A percentile compares a stretch with the other conserved stretches of the same genome.
Evolutionary conservation across 139 green algal genomes (phyloP).

Genomic region (Spirogloea muscicola): DNA sequence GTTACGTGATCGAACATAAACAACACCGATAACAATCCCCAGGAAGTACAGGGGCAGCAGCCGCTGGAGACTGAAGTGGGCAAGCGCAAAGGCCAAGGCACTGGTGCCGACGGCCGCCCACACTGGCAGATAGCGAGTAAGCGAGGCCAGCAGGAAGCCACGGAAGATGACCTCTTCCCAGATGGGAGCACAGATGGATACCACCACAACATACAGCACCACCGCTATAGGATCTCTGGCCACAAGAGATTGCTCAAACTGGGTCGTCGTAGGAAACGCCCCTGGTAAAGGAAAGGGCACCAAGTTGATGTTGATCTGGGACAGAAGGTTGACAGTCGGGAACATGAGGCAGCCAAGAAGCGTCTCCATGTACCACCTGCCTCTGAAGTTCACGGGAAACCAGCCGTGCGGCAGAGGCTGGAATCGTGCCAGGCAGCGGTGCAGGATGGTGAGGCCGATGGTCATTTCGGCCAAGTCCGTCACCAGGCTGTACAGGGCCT

Average conservation of each 20-base stretch:
- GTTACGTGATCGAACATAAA: conserved; percentile 71
- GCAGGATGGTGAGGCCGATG: conserved; percentile 66
- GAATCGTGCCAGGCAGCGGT: conserved; percentile 56
- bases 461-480: conserved; percentile 68
- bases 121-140: conserved; percentile 68
- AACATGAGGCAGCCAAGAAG: conserved; percentile 23
- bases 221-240: conserved; percentile 61
- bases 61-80: conserved; percentile 78
- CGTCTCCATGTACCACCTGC: conserved; percentile 34
- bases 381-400: conserved; percentile 30
- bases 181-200: conserved; percentile 75
- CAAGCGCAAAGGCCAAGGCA: conserved; percentile 73
- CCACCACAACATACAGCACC: conserved; percentile 68
- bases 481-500: conserved; percentile 70
- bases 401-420: conserved; percentile 44
- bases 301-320: conserved; percentile 30
- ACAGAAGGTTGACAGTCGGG: conserved; percentile 36
- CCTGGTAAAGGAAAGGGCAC: background rate
- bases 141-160: conserved; percentile 83
- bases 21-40: conserved; percentile 71
- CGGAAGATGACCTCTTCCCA: conserved; percentile 96
- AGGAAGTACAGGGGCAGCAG: conserved; percentile 84
- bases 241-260: conserved; percentile 51
- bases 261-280: conserved; percentile 8
- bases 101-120: conserved; percentile 49